These are phyloP conservation scores for Coemansia sp. DNA, from an alignment of 192 early-diverging fungal genomes.

Conservation along the genomic window DNA sequence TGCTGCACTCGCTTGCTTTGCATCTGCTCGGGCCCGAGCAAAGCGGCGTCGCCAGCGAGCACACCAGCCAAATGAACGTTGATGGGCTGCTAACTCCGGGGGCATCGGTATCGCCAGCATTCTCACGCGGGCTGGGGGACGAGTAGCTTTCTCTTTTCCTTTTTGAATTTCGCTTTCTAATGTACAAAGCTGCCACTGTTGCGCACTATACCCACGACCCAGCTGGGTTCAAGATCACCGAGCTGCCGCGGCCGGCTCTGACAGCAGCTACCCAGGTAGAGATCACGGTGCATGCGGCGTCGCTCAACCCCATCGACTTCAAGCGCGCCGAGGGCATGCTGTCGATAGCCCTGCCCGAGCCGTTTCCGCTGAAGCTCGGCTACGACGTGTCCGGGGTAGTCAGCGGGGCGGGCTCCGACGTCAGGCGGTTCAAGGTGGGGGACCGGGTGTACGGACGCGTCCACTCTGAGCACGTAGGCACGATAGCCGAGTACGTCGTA, in stretches of 20 bases:
- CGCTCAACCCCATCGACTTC: slow-evolving; percentile 58
- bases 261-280: slow-evolving; percentile 17
- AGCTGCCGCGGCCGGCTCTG: slow-evolving; percentile 2
- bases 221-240: slow-evolving; percentile 11
- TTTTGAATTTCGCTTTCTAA: not conserved
- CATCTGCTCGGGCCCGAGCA: not conserved
- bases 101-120: not conserved
- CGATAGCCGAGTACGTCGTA: slow-evolving; percentile 39
- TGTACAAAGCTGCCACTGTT: slow-evolving; percentile 19
- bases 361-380: slow-evolving; percentile 52
- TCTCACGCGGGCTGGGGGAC: not conserved
- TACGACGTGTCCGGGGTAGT: slow-evolving; percentile 58
- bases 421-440: slow-evolving; percentile 48
- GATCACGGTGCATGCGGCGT: slow-evolving; percentile 51
- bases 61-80: slow-evolving; percentile 12
- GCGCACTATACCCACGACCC: slow-evolving; percentile 19
- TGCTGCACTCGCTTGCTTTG: not conserved
- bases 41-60: not conserved
- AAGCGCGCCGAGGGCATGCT: slow-evolving; percentile 53
- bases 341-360: slow-evolving; percentile 22
- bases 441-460: slow-evolving; percentile 53
- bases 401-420: slow-evolving; percentile 25
- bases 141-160: not conserved
- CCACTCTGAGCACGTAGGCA: slow-evolving; percentile 10
- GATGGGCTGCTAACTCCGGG: slow-evolving; percentile 5